Base-by-base conservation (phyloP, 2,329 filamentous ascomycete species). In the Monilinia aucupariae region DNA sequence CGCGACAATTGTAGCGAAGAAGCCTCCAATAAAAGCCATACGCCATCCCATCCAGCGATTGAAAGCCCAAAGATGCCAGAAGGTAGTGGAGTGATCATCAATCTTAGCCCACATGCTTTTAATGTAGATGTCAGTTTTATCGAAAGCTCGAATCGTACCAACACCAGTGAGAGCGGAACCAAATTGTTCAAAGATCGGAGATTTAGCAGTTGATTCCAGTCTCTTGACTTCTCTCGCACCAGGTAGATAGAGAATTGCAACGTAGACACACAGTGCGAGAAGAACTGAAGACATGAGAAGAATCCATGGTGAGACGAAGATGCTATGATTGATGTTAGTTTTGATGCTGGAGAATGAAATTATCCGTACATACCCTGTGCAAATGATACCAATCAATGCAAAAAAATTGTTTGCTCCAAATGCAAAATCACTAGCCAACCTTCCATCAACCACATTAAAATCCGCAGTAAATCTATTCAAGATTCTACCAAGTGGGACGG, bases 181-280 rank as follows among this genome's bases (percentile, higher is more conserved):
- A 69, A 93, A 92, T 66, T 90, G 85, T 73, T 93, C 90, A 69
- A 91, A 92, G 0, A 93, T 85, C 0, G 90, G 90, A 0, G 86
- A 90, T 74, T 91, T 92, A 62, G 85, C 83, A 3, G 82, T 90
- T 67, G 86, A 90, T 74, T 93, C 90, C 1, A 93, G 81, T 6
- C 90, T 81, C 76, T 92, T 93, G 65, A 89, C 81, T 39, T 91
- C 89, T 47, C 90, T 81, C 0, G 89, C 89, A 1, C 83, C 89
- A n/a, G 81, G 76, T 7, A 94, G 79, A 71, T 90, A 94, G 43
- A 77, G 78, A 3, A 79, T 71, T 1, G 85, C 86, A 62, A 86
- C 82, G 64, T 82, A 74, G n/a, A 83, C 71, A 66, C 82, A 86
- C 12, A 87, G 74, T 0, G 76, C 66, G 0, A 91, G 76, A 1